Evolutionary conservation across 495 filamentous ascomycete species (phyloP), one percentile per base, ranked within the genome.

Genomic region (Penicillium nucicola): DNA sequence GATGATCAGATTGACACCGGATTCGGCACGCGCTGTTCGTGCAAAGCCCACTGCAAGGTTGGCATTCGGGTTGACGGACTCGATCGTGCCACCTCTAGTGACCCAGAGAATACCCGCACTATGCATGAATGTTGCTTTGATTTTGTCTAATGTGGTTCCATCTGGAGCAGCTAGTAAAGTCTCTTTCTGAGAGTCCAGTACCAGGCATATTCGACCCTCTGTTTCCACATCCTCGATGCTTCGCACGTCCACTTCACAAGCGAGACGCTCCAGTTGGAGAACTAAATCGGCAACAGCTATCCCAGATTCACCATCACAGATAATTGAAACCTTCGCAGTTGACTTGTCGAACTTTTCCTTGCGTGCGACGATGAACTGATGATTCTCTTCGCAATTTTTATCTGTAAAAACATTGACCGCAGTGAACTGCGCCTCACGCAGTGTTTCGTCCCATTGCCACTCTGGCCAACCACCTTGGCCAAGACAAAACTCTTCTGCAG

Each of bases 11-110:
- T 50, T 45, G 5, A 59, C 57, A 0, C 55, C 65, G 0, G 65
- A 58, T 33, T 71, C 66, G 0, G 65, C 58, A 10, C 68, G 62
- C 5, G 66, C 65, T 20, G 66, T 67, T 48, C 68, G 49, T 33
- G 62, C 45, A 31, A 71, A 61, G 7, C 68, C 68, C 15, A 47
- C 23, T 7, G 52, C 52, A 25, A 69, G 37, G 2, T 48, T 53
- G 2, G 49, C 47, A n/a, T 58, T 42, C n/a, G 68, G 68, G 42
- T 49, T 46, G 9, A 9, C 50, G 2, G 62, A 33, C 8, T 48
- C 35, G 2, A 56, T 34, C 1, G 37, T 38, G 0, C 58, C 64
- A 4, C 66, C 66, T 15, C 43, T 30, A 1, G 58, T 62, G 0
- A 71, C 46, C 68, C 64, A 71, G 4, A 71, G 42, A 1, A 66